Percentiles rank a stretch among this genome's conserved stretches.
phyloP scores from a whole-genome alignment of 1,284 basidiomycete genomes.

The Melampsora larici-populina region DNA sequence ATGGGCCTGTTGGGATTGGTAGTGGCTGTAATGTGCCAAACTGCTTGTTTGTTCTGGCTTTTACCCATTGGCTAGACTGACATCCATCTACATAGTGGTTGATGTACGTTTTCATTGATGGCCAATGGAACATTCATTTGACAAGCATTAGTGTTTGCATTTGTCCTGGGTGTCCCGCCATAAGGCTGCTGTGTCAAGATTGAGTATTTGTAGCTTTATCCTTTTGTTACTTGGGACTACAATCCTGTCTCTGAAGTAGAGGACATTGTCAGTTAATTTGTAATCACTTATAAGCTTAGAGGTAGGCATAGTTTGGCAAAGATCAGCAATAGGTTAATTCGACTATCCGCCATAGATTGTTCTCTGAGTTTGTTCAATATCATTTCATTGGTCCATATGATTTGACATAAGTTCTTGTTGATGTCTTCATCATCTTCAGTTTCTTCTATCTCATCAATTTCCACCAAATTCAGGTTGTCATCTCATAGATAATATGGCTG shows the following conservation, averaged over 20 bases:
- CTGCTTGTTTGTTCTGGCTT: background rate
- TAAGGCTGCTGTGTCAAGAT: background rate
- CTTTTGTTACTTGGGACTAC: background rate
- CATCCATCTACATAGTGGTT: background rate
- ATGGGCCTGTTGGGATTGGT: constrained; percentile 43
- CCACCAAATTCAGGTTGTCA: too few species aligned
- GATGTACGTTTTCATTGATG: background rate
- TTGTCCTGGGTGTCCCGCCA: background rate
- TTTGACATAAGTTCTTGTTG: too few species aligned
- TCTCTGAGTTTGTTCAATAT: too few species aligned
- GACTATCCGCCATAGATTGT: too few species aligned
- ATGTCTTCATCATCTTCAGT: too few species aligned
- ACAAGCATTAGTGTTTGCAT: background rate
- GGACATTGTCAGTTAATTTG: background rate
- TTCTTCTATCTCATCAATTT: too few species aligned
- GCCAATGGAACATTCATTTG: background rate
- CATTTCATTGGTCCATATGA: too few species aligned
- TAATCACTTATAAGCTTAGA: too few species aligned
- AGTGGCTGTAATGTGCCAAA: too few species aligned
- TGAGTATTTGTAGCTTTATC: background rate
- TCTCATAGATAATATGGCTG: too few species aligned
- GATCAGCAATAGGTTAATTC: too few species aligned
- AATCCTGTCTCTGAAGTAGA: background rate
- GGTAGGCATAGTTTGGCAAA: too few species aligned
- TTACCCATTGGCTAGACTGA: background rate